Percentiles rank a stretch among this genome's conserved stretches.
These are phyloP conservation scores for Pseudogymnoascus sp. DNA, from an alignment of 2,329 filamentous ascomycete species.

Conservation along the genomic window DNA sequence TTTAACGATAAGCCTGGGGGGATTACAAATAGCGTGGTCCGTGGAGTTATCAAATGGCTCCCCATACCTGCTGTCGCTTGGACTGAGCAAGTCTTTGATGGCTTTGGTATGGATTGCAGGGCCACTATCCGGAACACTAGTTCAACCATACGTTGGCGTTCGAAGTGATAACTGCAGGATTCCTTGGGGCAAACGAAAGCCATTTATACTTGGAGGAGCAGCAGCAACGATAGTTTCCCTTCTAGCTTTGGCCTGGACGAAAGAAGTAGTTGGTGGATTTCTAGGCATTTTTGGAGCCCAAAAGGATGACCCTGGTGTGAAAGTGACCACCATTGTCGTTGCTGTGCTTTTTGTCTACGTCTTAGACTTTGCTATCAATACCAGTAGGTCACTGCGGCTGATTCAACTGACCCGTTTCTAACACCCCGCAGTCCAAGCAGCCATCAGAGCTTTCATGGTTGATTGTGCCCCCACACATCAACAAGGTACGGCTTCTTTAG, in stretches of 20 bases:
- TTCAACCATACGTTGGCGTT: slow-evolving; percentile 78
- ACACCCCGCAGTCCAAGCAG: slow-evolving; percentile 63
- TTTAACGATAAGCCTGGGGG: slow-evolving; percentile 78
- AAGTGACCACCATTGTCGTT: slow-evolving; percentile 60
- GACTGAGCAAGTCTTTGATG: slow-evolving; percentile 74
- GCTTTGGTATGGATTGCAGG: slow-evolving; percentile 80
- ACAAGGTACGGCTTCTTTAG: slow-evolving; percentile 42
- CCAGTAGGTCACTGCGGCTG: slow-evolving; percentile 43
- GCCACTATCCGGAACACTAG: slow-evolving; percentile 67
- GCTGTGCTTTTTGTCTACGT: slow-evolving; percentile 84
- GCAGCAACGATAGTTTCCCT: slow-evolving; percentile 59
- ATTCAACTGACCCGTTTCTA: slow-evolving; percentile 8
- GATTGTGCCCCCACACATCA: slow-evolving; percentile 89
- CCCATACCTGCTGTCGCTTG: slow-evolving; percentile 70
- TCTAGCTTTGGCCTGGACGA: slow-evolving; percentile 64
- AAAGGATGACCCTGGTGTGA: slow-evolving; percentile 54
- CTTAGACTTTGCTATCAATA: slow-evolving; percentile 92
- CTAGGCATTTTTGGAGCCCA: slow-evolving; percentile 64
- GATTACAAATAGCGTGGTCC: slow-evolving; percentile 90
- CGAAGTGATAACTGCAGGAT: slow-evolving; percentile 69
- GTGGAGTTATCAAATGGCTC: slow-evolving; percentile 92
- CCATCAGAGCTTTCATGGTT: slow-evolving; percentile 84
- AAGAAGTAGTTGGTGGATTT: slow-evolving; percentile 61
- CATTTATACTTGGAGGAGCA: slow-evolving; percentile 69
- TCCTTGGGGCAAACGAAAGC: slow-evolving; percentile 69